These are phyloP conservation scores for Coemansia reversa DNA, from an alignment of 192 early-diverging fungal species.

Conservation along the genomic window DNA sequence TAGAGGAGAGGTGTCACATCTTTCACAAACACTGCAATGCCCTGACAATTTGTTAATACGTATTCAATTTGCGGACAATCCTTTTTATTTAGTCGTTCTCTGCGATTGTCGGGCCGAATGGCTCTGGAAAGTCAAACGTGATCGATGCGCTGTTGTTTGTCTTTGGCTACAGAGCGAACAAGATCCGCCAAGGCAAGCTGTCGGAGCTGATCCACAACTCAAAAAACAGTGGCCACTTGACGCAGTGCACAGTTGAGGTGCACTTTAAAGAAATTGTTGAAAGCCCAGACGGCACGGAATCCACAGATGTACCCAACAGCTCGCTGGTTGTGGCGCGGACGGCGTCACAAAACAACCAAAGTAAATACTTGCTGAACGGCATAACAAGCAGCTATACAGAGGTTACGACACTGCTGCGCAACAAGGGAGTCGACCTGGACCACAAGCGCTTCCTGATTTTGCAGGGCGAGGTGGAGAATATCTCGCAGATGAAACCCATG, in stretches of 20 bases:
- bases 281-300: constrained; percentile 61
- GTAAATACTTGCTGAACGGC: constrained; percentile 75
- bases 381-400: constrained; percentile 70
- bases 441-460: constrained; percentile 98
- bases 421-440: constrained; percentile 90
- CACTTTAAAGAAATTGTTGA: constrained; percentile 94
- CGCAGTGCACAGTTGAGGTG: constrained; percentile 84
- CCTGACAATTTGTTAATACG: neutral
- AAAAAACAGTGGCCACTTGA: constrained; percentile 65
- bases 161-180: constrained; percentile 96
- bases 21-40: too few species aligned
- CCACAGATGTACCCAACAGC: constrained; percentile 64
- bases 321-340: constrained; percentile 77
- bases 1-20: neutral
- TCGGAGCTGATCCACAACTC: constrained; percentile 96
- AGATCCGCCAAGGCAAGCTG: constrained; percentile 94
- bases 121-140: constrained; percentile 98
- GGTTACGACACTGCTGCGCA: constrained; percentile 79
- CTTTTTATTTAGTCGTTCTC: constrained; percentile 52
- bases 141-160: constrained; percentile 98
- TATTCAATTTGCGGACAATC: neutral
- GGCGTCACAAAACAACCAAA: constrained; percentile 65
- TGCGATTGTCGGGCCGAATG: constrained; percentile 94
- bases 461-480: constrained; percentile 99
- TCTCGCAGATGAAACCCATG: constrained; percentile 96